A percentile compares a stretch with the other conserved stretches of the same genome.
Conservation (phyloP, 1,139 yeast species). For the Diutina rugosa region DNA sequence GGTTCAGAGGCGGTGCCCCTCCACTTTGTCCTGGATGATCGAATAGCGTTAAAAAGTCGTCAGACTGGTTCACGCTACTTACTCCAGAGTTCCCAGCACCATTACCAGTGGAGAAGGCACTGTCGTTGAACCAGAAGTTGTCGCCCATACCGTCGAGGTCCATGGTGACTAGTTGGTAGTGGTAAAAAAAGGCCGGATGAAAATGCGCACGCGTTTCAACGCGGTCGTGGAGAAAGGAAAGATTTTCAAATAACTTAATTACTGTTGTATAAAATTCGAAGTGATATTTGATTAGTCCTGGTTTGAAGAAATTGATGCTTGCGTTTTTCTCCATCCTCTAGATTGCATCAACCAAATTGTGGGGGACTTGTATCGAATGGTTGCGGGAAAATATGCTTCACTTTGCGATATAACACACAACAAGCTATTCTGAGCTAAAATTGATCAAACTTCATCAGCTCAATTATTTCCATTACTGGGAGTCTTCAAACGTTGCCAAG, state of each 20-base stretch:
- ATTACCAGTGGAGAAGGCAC: conserved; percentile 15
- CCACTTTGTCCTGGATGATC: conserved; percentile 9
- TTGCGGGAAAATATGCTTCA: too few relatives aligned
- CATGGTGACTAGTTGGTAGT: background rate
- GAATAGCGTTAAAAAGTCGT: conserved; percentile 24
- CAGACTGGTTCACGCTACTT: conserved; percentile 13
- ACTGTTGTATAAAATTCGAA: background rate
- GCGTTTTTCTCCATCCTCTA: too few relatives aligned
- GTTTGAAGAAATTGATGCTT: too few relatives aligned
- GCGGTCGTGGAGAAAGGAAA: background rate
- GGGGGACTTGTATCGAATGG: too few relatives aligned
- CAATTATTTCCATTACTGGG: too few relatives aligned
- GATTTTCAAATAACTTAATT: background rate
- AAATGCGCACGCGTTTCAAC: background rate
- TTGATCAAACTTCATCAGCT: too few relatives aligned
- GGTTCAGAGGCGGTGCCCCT: background rate
- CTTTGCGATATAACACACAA: too few relatives aligned
- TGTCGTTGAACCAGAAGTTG: conserved; percentile 32
- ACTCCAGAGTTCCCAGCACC: conserved; percentile 8
- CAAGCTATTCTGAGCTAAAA: too few relatives aligned
- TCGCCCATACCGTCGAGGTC: background rate
- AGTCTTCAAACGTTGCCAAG: too few relatives aligned
- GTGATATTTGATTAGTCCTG: too few relatives aligned
- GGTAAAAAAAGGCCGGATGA: too few relatives aligned
- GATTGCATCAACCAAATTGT: too few relatives aligned